Percentiles rank a stretch among this genome's conserved stretches.
Conservation (phyloP, 2,329 filamentous ascomycete genomes). For the Pseudogymnoascus sp. region DNA sequence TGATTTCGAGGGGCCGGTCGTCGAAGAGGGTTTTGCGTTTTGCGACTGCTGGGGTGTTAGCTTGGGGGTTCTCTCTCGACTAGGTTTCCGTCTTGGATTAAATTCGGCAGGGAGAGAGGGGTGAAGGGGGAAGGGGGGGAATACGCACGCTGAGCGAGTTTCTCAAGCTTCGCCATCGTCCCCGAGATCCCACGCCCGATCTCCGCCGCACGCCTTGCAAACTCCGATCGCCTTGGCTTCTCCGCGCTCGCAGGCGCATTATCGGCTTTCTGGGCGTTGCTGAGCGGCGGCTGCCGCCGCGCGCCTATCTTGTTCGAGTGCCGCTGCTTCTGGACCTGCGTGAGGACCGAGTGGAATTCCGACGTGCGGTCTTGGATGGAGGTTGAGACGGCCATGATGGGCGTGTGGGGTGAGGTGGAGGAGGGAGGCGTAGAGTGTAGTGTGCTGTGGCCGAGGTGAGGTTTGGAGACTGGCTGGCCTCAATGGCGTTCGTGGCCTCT, state of each 20-base stretch:
- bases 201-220: slow-evolving; percentile 83
- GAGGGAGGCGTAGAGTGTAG: neutral
- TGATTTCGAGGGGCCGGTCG: slow-evolving; percentile 92
- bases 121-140: neutral
- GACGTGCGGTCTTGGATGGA: slow-evolving; percentile 95
- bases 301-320: slow-evolving; percentile 69
- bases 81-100: neutral
- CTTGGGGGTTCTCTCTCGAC: neutral
- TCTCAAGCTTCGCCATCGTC: slow-evolving; percentile 92
- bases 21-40: slow-evolving; percentile 96
- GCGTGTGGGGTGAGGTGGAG: neutral
- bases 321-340: slow-evolving; percentile 75
- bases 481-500: slow-evolving; percentile 1
- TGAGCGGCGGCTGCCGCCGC: slow-evolving; percentile 74
- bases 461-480: neutral
- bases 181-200: slow-evolving; percentile 86
- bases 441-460: neutral
- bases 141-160: slow-evolving; percentile 70
- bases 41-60: slow-evolving; percentile 54
- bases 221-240: slow-evolving; percentile 70
- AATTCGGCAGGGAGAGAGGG: too few species aligned
- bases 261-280: slow-evolving; percentile 62
- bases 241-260: slow-evolving; percentile 42
- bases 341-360: slow-evolving; percentile 89
- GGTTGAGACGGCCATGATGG: slow-evolving; percentile 49